Percentiles rank a stretch among this genome's conserved stretches.
Conservation (phyloP, 176 grass and related monocot species). For the Avena atlantica region DNA sequence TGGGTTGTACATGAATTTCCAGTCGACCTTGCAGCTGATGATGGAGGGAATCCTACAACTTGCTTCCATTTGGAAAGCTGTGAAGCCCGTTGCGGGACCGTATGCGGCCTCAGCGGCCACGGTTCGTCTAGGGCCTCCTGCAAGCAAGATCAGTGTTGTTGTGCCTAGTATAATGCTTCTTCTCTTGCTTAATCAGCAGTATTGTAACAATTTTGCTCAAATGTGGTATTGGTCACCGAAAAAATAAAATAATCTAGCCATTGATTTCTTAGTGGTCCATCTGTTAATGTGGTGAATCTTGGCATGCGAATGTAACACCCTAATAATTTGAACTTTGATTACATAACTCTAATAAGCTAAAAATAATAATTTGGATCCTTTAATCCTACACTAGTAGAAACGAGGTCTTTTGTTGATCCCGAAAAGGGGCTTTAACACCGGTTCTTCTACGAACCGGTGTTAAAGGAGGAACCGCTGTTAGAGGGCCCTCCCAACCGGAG, state of each 20-base stretch:
- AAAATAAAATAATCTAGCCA: background rate
- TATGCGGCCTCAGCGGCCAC: background rate
- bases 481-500: too few relatives aligned
- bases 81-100: background rate
- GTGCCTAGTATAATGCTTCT: background rate
- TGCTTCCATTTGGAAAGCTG: background rate
- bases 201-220: background rate
- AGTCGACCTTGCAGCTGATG: background rate
- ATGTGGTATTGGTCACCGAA: background rate
- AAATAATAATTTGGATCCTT: too few relatives aligned
- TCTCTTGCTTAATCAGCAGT: background rate
- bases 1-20: background rate
- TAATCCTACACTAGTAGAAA: too few relatives aligned
- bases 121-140: background rate
- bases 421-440: too few relatives aligned
- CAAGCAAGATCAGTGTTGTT: background rate
- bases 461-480: too few relatives aligned
- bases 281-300: too few relatives aligned
- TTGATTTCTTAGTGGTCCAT: too few relatives aligned
- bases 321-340: too few relatives aligned
- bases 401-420: too few relatives aligned
- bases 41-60: background rate
- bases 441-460: too few relatives aligned
- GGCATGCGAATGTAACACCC: too few relatives aligned
- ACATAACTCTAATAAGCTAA: too few relatives aligned